Base-by-base conservation (phyloP, 257 asterid species). In the Petunia secreta region DNA sequence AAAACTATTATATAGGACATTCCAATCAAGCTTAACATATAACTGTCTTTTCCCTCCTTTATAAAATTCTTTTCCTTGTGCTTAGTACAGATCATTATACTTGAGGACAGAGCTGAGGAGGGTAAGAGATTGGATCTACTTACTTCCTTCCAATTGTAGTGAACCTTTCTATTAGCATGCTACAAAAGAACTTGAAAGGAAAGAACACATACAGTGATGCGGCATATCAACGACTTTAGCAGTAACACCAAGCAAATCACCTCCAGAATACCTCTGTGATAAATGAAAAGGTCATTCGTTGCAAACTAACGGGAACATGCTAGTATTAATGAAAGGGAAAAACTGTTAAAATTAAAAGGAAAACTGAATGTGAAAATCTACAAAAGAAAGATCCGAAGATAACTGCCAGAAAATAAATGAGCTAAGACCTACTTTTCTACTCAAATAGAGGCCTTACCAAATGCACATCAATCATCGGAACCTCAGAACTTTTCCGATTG, bases 391-490 rank as follows among this genome's bases (percentile, higher is more conserved):
- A 52, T 52, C 14, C 57, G 11, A 71, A 48, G 60, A 48, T 48
- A 38, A 48, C 34, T 48, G 44, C 10, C 25, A 10, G 77, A 71
- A 48, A 48, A 71, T 48, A 36, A 46, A 71, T 71, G 43, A 71
- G 77, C 44, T 48, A 71, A 34, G 34, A 48, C 44, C 44, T 71
- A 2, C 77, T 78, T 55, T 62, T 77, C 69, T 39, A 37, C 75
- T 79, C 43, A 68, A 68, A 79, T 40, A 63, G 80, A 68, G 74
- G 85, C 50, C 91, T 87, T 88, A 96, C 98, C 91, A 92, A 83
- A 88, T 91, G 91, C 90, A 92, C 87, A 85, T 92, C 98, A 73
- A 96, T 90, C 98, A 94, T 89, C 54, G 98, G 97, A 85, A 96
- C 96, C 90, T 96, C 98, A 53, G 98, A 65, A 78, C 95, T 92